These are phyloP conservation scores for Blastobotrys petasosporus DNA, from an alignment of 1,139 yeast species.

Conservation along the genomic window DNA sequence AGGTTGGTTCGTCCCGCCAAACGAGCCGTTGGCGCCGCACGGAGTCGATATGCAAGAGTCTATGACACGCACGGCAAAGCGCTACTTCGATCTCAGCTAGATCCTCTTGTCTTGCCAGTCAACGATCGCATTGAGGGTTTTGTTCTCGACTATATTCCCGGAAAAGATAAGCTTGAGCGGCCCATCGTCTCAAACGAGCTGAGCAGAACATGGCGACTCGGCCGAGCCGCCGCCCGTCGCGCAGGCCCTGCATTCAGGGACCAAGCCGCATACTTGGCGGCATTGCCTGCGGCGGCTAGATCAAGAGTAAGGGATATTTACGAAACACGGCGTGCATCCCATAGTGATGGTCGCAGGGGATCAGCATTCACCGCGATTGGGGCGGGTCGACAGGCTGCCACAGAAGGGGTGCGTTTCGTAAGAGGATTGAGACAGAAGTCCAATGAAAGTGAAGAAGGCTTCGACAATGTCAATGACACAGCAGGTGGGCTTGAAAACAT, in stretches of 20 bases:
- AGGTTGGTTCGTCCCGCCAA: conserved; percentile 31
- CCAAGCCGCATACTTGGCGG: conserved; percentile 23
- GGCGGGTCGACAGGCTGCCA: conserved; percentile 21
- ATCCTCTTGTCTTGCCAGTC: conserved; percentile 57
- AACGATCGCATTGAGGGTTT: conserved; percentile 48
- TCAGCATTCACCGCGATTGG: conserved; percentile 20
- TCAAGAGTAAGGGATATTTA: conserved; percentile 28
- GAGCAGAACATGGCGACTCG: conserved; percentile 30
- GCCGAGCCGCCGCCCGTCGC: conserved; percentile 30
- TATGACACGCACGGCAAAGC: conserved; percentile 59
- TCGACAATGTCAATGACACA: no score
- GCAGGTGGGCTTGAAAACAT: no score
- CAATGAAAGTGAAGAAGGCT: no score
- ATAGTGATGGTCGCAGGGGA: conserved; percentile 19
- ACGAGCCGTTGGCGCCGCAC: conserved; percentile 29
- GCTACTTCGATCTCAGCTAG: conserved; percentile 51
- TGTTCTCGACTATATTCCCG: conserved; percentile 45
- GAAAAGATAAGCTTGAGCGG: conserved; percentile 25
- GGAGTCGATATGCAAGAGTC: conserved; percentile 30
- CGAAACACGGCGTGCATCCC: conserved; percentile 24
- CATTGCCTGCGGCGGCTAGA: conserved; percentile 24
- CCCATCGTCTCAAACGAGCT: conserved; percentile 34
- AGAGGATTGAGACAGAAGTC: not conserved
- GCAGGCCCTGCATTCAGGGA: conserved; percentile 31
- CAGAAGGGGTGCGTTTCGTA: conserved; percentile 15